Conservation (phyloP, 2,329 filamentous ascomycete species). For the Raffaelea albimanens region DNA sequence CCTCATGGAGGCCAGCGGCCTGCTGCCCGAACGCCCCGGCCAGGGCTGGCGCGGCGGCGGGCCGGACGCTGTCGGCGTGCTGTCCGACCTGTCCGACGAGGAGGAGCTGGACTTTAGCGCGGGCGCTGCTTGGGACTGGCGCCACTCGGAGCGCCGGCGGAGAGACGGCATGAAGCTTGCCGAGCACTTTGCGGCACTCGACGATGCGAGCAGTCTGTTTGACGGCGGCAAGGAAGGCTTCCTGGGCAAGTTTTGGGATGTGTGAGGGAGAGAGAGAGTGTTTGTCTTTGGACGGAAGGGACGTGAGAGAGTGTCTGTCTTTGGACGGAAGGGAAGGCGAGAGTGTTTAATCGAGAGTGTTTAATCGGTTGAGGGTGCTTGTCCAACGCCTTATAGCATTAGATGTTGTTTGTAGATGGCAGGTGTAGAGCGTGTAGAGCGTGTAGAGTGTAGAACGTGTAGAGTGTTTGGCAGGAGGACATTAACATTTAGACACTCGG, state of each 20-base stretch:
- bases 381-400: no score
- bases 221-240: conserved; percentile 43
- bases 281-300: no score
- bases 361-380: no score
- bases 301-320: no score
- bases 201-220: conserved; percentile 41
- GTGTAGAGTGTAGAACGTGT: no score
- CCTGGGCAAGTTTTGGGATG: conserved; percentile 32
- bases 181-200: conserved; percentile 46
- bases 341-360: no score
- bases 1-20: conserved; percentile 58
- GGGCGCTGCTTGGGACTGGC: conserved; percentile 48
- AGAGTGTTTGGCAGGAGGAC: no score
- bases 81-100: conserved; percentile 25
- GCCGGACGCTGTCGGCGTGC: conserved; percentile 26
- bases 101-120: conserved; percentile 22
- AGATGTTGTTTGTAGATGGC: no score
- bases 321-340: no score
- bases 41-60: conserved; percentile 43
- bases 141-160: conserved; percentile 43
- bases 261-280: neutral
- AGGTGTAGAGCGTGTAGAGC: no score
- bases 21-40: conserved; percentile 65
- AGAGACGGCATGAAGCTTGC: conserved; percentile 46
- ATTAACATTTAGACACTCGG: no score